Evolutionary conservation across 2,329 filamentous ascomycete genomes (phyloP).

Genomic region (Talaromyces rugulosus): DNA sequence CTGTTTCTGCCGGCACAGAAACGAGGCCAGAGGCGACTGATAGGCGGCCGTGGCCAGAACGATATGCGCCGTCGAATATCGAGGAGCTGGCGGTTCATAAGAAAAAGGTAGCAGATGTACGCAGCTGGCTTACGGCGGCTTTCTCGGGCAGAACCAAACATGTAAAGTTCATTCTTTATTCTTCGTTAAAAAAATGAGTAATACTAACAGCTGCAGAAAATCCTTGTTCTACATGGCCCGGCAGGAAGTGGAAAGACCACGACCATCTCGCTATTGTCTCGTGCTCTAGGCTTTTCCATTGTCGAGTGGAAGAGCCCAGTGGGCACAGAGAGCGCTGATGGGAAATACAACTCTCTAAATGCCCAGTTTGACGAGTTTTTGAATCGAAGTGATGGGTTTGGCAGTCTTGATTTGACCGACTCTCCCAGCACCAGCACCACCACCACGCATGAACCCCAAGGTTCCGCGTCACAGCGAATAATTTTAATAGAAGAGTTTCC

Average conservation of each 20-base stretch:
- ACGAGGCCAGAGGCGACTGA: constrained; percentile 45
- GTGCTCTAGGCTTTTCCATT: constrained; percentile 70
- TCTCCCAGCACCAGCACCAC: constrained; percentile 6
- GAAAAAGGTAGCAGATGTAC: constrained; percentile 84
- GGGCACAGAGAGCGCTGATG: constrained; percentile 54
- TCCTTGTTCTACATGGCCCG: constrained; percentile 82
- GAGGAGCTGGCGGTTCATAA: constrained; percentile 92
- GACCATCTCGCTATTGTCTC: constrained; percentile 72
- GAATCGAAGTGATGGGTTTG: constrained; percentile 73
- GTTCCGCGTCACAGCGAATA: constrained; percentile 44
- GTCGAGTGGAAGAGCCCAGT: constrained; percentile 88
- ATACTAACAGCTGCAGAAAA: constrained; percentile 49
- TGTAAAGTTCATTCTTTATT: constrained; percentile 23
- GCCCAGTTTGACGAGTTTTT: constrained; percentile 91
- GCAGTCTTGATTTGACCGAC: constrained; percentile 56
- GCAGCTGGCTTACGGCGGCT: constrained; percentile 74
- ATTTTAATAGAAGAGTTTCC: constrained; percentile 81
- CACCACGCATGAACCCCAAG: background rate
- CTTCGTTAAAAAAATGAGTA: background rate
- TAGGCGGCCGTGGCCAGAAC: constrained; percentile 78
- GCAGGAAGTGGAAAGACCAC: constrained; percentile 93
- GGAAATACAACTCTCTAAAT: constrained; percentile 65
- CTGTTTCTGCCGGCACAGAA: background rate
- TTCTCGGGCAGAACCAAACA: constrained; percentile 52
- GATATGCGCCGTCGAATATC: constrained; percentile 69